Percentiles rank a stretch among this genome's conserved stretches.
Evolutionary conservation across 768 basidiomycete species (phyloP).

Genomic region (Leccinum arenicola): DNA sequence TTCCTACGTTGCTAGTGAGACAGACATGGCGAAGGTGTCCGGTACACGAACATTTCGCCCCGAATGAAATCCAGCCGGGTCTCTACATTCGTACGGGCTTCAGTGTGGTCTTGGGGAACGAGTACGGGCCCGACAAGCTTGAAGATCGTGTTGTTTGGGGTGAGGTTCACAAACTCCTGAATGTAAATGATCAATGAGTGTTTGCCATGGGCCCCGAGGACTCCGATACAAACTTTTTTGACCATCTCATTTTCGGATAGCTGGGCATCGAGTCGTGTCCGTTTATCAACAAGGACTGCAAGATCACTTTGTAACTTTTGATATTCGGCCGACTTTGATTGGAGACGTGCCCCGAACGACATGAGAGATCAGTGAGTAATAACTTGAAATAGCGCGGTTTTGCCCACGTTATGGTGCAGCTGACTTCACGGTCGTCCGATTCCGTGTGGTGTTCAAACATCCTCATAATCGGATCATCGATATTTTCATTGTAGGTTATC

Average conservation of each 20-base stretch:
- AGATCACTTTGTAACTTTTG: slow-evolving; percentile 81
- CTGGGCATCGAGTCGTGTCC: slow-evolving; percentile 88
- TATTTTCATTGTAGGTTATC: slow-evolving; percentile 1
- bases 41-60: slow-evolving; percentile 70
- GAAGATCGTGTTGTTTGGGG: slow-evolving; percentile 76
- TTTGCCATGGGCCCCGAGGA: background rate
- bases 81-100: slow-evolving; percentile 85
- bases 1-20: slow-evolving; percentile 43
- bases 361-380: slow-evolving; percentile 30
- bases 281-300: slow-evolving; percentile 67
- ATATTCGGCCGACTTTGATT: slow-evolving; percentile 69
- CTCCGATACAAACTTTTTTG: slow-evolving; percentile 60
- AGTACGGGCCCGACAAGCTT: slow-evolving; percentile 91
- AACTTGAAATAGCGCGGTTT: background rate
- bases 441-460: background rate
- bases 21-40: background rate
- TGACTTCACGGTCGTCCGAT: slow-evolving; percentile 4
- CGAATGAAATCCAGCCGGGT: slow-evolving; percentile 88
- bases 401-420: slow-evolving; percentile 5
- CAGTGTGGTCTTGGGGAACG: slow-evolving; percentile 82
- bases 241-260: slow-evolving; percentile 90
- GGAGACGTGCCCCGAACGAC: slow-evolving; percentile 60
- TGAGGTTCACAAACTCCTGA: slow-evolving; percentile 81
- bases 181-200: background rate
- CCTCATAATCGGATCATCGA: background rate